A percentile compares a stretch with the other conserved stretches of the same genome.
Evolutionary conservation across 1,284 basidiomycete species (phyloP).

Genomic region (Apiotrichum veenhuisii): DNA sequence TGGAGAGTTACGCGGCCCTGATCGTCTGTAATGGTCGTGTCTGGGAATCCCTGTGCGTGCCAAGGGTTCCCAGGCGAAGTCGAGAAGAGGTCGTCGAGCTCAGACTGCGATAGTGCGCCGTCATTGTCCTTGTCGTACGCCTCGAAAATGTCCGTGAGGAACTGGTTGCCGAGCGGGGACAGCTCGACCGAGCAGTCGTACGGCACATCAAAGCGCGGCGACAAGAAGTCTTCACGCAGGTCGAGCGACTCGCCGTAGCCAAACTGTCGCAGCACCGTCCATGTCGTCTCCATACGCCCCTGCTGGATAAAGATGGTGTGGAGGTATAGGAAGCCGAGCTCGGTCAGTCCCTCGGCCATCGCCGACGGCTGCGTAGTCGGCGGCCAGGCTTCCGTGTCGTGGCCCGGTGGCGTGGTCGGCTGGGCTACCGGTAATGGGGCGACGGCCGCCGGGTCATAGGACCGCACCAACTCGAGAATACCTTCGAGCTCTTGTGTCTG

Average conservation of each 20-base stretch:
- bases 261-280: slow-evolving; percentile 92
- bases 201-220: slow-evolving; percentile 88
- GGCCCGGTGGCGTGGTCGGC: slow-evolving; percentile 3
- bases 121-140: slow-evolving; percentile 97
- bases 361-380: slow-evolving; percentile 9
- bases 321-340: slow-evolving; percentile 88
- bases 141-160: slow-evolving; percentile 96
- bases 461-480: slow-evolving; percentile 78
- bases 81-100: slow-evolving; percentile 83
- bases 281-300: slow-evolving; percentile 93
- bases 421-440: slow-evolving; percentile 29
- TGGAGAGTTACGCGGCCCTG: slow-evolving; percentile 87
- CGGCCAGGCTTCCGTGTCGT: slow-evolving; percentile 11
- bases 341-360: slow-evolving; percentile 67
- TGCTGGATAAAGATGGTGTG: slow-evolving; percentile 97
- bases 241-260: slow-evolving; percentile 93
- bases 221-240: slow-evolving; percentile 79
- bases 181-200: slow-evolving; percentile 92
- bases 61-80: slow-evolving; percentile 95
- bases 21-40: slow-evolving; percentile 86
- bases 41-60: slow-evolving; percentile 77
- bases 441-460: slow-evolving; percentile 56
- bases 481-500: slow-evolving; percentile 90
- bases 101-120: slow-evolving; percentile 79
- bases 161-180: slow-evolving; percentile 88